Base-by-base conservation (phyloP, 2,329 filamentous ascomycete genomes). In the Phialophora macrospora region DNA sequence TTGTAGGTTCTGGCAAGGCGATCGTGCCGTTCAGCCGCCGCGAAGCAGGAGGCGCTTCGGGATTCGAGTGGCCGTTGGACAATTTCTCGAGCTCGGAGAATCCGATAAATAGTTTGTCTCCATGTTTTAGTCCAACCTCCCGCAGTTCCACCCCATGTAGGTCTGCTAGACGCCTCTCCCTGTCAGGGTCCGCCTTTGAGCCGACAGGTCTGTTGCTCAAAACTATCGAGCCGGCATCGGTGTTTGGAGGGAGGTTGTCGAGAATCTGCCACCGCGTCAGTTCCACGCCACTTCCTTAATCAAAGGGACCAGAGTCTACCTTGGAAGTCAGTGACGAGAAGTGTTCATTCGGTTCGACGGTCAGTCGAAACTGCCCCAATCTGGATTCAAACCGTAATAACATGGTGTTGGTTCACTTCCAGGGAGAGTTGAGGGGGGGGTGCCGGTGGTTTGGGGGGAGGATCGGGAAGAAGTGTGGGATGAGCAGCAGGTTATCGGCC, bases 281-380 rank as follows among this genome's bases (percentile, higher is more conserved):
- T 38, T 32, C 54, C 34, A 52, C n/a, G 9, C 20, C 24, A 51
- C 28, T 12, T 5, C 49, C 20, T 9, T 28, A 5, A n/a, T 38
- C 20, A 14, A 7, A n/a, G 1, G 9, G 14, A 17, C 17, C 38
- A 44, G 14, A 1, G 4, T 22, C 55, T 74, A 82, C 81, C 74
- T 80, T 80, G 64, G 77, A 77, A 14, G 85, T 76, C 30, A 88
- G 79, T 8, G 84, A 80, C 22, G 82, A 76, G 76, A 98, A 97
- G 0, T 88, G 88, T 69, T 91, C 88, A 49, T 85, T 84, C 58
- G 89, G 86, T 72, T 93, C 88, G 72, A 96, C 86, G 59, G 84
- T 91, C 74, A 98, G 83, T 72, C 95, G 90, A 79, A 93, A 89
- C 84, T 95, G 95, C 81, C 95, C 95, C 81, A 97, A 93, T 70